Conservation (phyloP, 1,284 basidiomycete species). For the Ganoderma sinense region DNA sequence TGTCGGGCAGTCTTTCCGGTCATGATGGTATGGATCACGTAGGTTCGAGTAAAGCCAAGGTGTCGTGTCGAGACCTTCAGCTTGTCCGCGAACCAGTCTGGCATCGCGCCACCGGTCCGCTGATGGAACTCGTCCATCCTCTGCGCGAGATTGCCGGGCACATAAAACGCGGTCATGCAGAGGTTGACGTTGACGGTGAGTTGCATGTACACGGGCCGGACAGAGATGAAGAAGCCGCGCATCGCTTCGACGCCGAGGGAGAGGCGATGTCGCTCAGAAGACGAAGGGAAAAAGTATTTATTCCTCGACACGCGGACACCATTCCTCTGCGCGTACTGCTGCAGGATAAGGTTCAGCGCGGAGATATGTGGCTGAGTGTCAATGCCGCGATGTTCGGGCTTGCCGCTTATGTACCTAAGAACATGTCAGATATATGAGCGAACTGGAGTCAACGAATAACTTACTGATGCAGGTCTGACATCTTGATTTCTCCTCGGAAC, state of each 20-base stretch:
- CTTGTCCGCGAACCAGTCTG: constrained; percentile 54
- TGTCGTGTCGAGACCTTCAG: constrained; percentile 66
- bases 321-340: constrained; percentile 59
- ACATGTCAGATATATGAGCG: neutral
- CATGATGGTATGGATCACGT: constrained; percentile 55
- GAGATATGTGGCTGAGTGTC: constrained; percentile 63
- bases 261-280: constrained; percentile 37
- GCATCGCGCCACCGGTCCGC: constrained; percentile 55
- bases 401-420: constrained; percentile 62
- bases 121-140: constrained; percentile 56
- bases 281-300: constrained; percentile 64
- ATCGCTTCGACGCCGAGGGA: constrained; percentile 62
- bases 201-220: constrained; percentile 67
- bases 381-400: constrained; percentile 47
- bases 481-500: constrained; percentile 53
- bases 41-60: constrained; percentile 59
- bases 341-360: constrained; percentile 71
- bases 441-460: neutral
- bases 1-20: constrained; percentile 49
- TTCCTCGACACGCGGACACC: constrained; percentile 68
- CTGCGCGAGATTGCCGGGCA: constrained; percentile 65
- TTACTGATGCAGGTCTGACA: constrained; percentile 55
- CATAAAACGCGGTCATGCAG: constrained; percentile 77
- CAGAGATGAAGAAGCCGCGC: constrained; percentile 74
- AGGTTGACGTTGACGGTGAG: constrained; percentile 79